Conservation (phyloP, 306 rosid species). For the Vicia faba region DNA sequence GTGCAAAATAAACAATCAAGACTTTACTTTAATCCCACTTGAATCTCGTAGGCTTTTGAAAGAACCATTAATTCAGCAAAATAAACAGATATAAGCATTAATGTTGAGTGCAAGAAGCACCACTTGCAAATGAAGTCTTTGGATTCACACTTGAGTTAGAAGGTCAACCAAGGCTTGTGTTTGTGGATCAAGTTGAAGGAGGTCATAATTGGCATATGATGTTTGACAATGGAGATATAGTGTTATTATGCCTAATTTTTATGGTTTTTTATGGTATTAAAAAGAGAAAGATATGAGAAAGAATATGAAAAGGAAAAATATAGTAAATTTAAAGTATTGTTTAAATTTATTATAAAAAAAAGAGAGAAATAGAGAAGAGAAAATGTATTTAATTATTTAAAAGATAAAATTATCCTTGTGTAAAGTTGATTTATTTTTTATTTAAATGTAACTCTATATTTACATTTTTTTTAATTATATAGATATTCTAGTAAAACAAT, state of each 20-base stretch:
- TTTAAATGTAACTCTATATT: too few species aligned
- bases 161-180: background rate
- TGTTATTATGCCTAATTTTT: background rate
- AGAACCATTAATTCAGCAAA: background rate
- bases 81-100: constrained; percentile 15
- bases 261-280: background rate
- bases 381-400: too few species aligned
- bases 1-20: background rate
- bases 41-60: background rate
- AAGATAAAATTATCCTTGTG: too few species aligned
- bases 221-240: background rate
- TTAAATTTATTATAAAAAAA: too few species aligned
- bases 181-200: background rate
- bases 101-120: constrained; percentile 9
- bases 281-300: too few species aligned
- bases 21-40: background rate
- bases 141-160: background rate
- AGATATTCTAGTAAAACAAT: too few species aligned
- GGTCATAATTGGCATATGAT: background rate
- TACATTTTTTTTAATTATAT: too few species aligned
- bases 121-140: constrained; percentile 5
- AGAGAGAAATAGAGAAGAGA: too few species aligned
- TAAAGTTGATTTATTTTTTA: too few species aligned
- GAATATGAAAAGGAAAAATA: too few species aligned
- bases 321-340: too few species aligned